A percentile compares a stretch with the other conserved stretches of the same genome.
Conservation (phyloP, 2,329 filamentous ascomycete species). For the Penicillium frequentans region DNA sequence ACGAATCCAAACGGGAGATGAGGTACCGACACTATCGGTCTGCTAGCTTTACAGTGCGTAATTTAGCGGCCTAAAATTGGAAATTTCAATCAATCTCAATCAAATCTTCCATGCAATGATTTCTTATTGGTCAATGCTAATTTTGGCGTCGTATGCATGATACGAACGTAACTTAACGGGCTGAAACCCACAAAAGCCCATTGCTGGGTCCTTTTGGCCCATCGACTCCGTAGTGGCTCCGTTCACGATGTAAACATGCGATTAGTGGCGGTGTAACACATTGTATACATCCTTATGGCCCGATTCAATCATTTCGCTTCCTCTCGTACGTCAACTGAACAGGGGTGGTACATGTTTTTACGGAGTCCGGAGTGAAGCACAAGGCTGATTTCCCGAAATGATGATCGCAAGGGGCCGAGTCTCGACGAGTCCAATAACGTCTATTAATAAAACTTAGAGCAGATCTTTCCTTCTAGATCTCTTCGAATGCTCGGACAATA, state of each 20-base stretch:
- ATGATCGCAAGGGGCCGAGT: neutral
- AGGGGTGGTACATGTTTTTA: too few species aligned
- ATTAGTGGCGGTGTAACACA: neutral
- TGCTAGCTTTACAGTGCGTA: neutral
- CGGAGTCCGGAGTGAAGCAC: too few species aligned
- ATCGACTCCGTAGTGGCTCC: neutral
- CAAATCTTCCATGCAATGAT: neutral
- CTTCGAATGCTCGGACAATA: slow-evolving; percentile 31
- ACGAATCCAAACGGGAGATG: slow-evolving; percentile 1
- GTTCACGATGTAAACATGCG: neutral
- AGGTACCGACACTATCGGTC: slow-evolving; percentile 3
- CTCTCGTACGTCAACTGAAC: too few species aligned
- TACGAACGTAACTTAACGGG: neutral
- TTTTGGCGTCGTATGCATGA: neutral
- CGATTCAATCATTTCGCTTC: too few species aligned
- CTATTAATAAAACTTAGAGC: neutral
- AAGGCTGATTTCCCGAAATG: too few species aligned
- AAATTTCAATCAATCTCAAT: slow-evolving; percentile 1
- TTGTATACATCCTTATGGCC: neutral
- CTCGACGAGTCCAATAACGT: neutral
- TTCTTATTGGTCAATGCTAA: neutral
- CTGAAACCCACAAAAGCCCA: neutral
- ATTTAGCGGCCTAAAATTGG: neutral
- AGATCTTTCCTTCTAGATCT: slow-evolving; percentile 6
- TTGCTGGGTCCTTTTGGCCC: neutral